Base-by-base conservation (phyloP, 306 rosid species). In the Malus domestica region DNA sequence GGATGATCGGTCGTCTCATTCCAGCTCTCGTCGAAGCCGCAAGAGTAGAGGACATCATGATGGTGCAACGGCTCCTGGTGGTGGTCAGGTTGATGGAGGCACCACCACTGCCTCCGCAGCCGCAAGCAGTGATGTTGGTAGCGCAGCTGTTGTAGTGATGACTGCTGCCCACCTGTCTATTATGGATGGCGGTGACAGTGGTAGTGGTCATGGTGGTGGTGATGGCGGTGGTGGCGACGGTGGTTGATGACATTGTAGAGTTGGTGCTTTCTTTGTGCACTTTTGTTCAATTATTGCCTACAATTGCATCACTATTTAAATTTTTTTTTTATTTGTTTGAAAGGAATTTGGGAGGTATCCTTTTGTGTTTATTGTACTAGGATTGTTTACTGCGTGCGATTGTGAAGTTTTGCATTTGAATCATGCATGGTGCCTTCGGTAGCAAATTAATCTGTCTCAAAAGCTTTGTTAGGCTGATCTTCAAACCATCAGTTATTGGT, bases 131-230 rank as follows among this genome's bases (percentile, higher is more conserved):
- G 85, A 78, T 64, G 81, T 79, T 3, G 90, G 42, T 35, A 35
- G 73, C 72, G 69, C 80, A 58, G 80, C 80, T 61, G 81, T 79
- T 46, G 68, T 66, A 33, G 67, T 77, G 75, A 72, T 45, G 55
- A 55, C 49, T 57, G 57, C 84, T 8, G 76, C 80, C 57, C 74
- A 83, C 35, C 3, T 72, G 55, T 73, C 89, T 51, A 35, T 78
- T 19, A 14, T 67, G 66, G 77, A 62, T 51, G 82, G 42, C 57
- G n/a, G 8, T 9, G 85, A 65, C 5, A 87, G 82, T 67, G 83
- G 78, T 33, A 83, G 83, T 66, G 68, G 70, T 27, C 89, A 86
- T 62, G 84, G 86, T 0, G 86, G 87, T 29, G 87, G 80, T 1
- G 90, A 58, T 0, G 76, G 35, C 0, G 85, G 82, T n/a, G 73